Conservation (phyloP, 345 rosid species). For the Lenwebbia sp. region DNA sequence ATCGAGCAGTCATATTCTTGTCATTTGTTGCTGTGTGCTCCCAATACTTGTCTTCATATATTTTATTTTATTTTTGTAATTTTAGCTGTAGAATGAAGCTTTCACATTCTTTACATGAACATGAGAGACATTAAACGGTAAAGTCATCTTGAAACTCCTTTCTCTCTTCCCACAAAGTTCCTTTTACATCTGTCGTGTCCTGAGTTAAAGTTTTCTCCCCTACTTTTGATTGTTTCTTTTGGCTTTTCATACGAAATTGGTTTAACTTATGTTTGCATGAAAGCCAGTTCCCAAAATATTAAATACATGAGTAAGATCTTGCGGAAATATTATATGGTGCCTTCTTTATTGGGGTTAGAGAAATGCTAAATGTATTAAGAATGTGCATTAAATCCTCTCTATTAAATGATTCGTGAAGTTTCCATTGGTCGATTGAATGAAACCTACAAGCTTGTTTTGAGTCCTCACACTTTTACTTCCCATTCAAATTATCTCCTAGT, state of each 20-base stretch:
- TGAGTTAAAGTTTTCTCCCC: too few relatives aligned
- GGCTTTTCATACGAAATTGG: too few relatives aligned
- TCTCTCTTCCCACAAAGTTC: background rate
- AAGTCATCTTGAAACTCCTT: background rate
- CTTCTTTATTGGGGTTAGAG: background rate
- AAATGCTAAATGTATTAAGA: background rate
- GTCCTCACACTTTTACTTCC: background rate
- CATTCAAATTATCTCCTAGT: background rate
- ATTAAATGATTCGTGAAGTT: background rate
- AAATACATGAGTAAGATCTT: background rate
- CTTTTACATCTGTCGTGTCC: background rate
- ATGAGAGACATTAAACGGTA: background rate
- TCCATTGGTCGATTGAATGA: background rate
- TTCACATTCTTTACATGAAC: background rate
- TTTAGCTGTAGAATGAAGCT: background rate
- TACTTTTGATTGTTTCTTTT: too few relatives aligned
- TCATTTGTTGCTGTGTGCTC: too few relatives aligned
- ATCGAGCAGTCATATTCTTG: too few relatives aligned
- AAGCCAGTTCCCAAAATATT: too few relatives aligned
- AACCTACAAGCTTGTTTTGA: background rate
- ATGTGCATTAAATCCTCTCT: background rate
- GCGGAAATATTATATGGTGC: background rate
- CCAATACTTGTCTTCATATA: too few relatives aligned
- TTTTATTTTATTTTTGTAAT: too few relatives aligned
- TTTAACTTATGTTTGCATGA: too few relatives aligned